phyloP scores from a whole-genome alignment of 495 filamentous ascomycete genomes.

The Lasiosphaeria miniovina region DNA sequence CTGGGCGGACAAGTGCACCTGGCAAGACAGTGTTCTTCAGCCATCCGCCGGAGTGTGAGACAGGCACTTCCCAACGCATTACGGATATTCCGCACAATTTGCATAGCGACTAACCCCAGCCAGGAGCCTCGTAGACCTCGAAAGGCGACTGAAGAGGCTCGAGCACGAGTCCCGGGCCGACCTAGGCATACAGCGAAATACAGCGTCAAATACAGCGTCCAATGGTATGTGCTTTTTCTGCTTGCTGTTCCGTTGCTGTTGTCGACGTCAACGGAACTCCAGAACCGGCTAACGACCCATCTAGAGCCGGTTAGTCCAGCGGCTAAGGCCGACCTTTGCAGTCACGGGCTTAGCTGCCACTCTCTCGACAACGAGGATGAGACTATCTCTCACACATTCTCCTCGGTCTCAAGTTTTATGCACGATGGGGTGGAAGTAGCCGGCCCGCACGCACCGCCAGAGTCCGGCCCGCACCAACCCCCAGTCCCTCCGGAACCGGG shows the following conservation, averaged over 20 bases:
- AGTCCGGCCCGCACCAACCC: background rate
- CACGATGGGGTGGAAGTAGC: background rate
- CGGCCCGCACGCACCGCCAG: background rate
- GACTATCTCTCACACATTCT: background rate
- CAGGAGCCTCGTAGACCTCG: constrained; percentile 22
- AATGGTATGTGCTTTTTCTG: background rate
- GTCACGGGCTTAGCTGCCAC: too few species aligned
- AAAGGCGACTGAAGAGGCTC: constrained; percentile 20
- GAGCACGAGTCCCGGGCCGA: constrained; percentile 7
- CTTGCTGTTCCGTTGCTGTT: too few species aligned
- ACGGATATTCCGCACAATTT: background rate
- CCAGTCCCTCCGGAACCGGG: background rate
- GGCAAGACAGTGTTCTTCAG: constrained; percentile 6
- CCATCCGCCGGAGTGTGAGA: background rate
- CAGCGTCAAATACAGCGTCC: background rate
- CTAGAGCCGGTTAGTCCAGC: too few species aligned
- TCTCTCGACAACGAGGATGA: background rate
- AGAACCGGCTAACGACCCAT: too few species aligned
- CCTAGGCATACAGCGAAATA: background rate
- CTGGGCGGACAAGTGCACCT: constrained; percentile 26
- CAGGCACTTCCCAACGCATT: background rate
- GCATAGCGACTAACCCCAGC: background rate
- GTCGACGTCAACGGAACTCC: too few species aligned
- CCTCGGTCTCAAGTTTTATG: background rate
- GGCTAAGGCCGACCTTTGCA: too few species aligned